Conservation (phyloP, 2,329 filamentous ascomycete genomes). For the Fusarium mundagurra region DNA sequence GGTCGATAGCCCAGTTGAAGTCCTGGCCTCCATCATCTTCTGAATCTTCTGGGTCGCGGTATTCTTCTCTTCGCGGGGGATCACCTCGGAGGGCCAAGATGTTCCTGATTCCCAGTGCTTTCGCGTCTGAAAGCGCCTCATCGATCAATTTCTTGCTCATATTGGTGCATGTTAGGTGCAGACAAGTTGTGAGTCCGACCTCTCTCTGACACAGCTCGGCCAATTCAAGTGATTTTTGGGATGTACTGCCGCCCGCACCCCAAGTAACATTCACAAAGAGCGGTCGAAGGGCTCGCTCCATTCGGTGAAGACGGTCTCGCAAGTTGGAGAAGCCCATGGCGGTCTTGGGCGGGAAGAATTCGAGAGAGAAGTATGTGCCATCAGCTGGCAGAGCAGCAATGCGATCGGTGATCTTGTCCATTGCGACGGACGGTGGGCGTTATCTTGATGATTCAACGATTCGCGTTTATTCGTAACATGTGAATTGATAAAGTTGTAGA, state of each 20-base stretch:
- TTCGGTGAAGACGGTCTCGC: constrained; percentile 90
- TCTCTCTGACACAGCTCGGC: constrained; percentile 95
- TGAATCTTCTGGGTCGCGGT: constrained; percentile 69
- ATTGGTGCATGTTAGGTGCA: constrained; percentile 97
- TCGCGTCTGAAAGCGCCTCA: constrained; percentile 88
- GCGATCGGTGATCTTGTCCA: constrained; percentile 95
- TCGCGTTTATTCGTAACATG: neutral
- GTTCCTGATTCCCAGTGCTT: constrained; percentile 89
- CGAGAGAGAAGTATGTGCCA: constrained; percentile 90
- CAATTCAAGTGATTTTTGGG: constrained; percentile 89
- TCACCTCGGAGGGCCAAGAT: constrained; percentile 93
- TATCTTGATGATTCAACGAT: neutral
- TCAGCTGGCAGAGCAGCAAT: constrained; percentile 87
- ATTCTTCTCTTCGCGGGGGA: constrained; percentile 89
- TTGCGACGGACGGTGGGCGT: constrained; percentile 45
- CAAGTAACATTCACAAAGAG: constrained; percentile 98
- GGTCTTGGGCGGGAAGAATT: constrained; percentile 99
- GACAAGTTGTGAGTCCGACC: constrained; percentile 89
- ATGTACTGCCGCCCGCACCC: constrained; percentile 94
- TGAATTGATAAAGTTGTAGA: neutral
- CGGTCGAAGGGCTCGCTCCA: constrained; percentile 89
- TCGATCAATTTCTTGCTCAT: constrained; percentile 91
- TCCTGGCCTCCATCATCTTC: constrained; percentile 74
- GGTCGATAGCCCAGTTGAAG: constrained; percentile 88
- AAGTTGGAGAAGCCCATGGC: constrained; percentile 95